These are phyloP conservation scores for Parachlorella kessleri DNA, from an alignment of 139 green algal species.

Conservation along the genomic window DNA sequence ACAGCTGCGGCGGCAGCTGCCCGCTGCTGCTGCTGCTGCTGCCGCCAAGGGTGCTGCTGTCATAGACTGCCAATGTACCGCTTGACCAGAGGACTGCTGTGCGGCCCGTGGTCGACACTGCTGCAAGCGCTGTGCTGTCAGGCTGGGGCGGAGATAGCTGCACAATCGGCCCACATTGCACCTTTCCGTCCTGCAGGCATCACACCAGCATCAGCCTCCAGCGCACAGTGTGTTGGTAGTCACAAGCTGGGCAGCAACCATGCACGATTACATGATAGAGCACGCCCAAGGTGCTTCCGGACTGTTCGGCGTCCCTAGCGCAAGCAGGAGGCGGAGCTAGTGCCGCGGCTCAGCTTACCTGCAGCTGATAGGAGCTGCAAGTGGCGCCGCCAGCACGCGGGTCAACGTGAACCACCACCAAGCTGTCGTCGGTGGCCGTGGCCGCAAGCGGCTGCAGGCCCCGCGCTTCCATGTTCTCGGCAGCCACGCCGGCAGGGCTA, in stretches of 20 bases:
- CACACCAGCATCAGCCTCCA: too few relatives aligned
- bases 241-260: too few relatives aligned
- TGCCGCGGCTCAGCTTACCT: too few relatives aligned
- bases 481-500: slow-evolving; percentile 12
- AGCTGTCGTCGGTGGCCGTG: not conserved
- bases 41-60: not conserved
- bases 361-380: not conserved
- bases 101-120: not conserved
- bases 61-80: slow-evolving; percentile 17
- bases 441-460: slow-evolving; percentile 22
- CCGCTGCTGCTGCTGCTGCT: not conserved
- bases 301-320: too few relatives aligned
- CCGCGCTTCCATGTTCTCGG: not conserved
- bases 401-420: slow-evolving; percentile 1
- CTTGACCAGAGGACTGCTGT: slow-evolving; percentile 33
- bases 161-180: not conserved
- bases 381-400: not conserved
- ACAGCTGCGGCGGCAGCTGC: not conserved
- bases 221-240: too few relatives aligned
- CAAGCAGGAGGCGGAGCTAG: too few relatives aligned
- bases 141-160: not conserved
- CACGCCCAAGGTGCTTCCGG: too few relatives aligned
- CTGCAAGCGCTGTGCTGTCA: not conserved
- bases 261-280: too few relatives aligned
- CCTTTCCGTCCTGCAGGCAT: not conserved